Base-by-base conservation (phyloP, 2,329 filamentous ascomycete genomes). In the Pseudogymnoascus pannorum region DNA sequence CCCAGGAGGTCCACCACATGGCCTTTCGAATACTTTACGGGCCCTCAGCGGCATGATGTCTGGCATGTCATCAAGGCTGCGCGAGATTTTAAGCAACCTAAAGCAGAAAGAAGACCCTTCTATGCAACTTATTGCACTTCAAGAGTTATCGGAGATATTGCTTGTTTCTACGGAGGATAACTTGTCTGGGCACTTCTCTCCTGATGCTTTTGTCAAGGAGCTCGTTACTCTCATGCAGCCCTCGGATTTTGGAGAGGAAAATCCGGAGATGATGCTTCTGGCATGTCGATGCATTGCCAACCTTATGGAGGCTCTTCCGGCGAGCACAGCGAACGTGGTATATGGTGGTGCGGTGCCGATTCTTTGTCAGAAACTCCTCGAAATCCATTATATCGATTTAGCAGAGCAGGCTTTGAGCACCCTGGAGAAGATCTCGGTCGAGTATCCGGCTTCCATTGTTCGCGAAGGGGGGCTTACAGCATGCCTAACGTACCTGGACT, bases 381-480 rank as follows among this genome's bases (percentile, higher is more conserved):
- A 97, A 75, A 97, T 97, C 51, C 88, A 93, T 64, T 99, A 93
- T 73, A 99, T 99, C 72, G 94, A 99, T 74, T 80, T 99, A 60
- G 95, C 95, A 36, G 94, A 99, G 76, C 95, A 99, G 77, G 92
- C 94, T 62, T 78, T 99, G 58, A 99, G 92, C 77, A 99, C 94
- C 0, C 79, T 99, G 60, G 92, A 97, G 72, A 99, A 97, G 76
- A 97, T 99, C 58, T 99, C 94, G 0, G 86, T 93, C 61, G 94
- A 99, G 72, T 99, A 96, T 71, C 94, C 94, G 1, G 87, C 89
- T 3, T 92, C 91, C 61, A 99, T 99, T 68, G 94, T 99, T 48
- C 89, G 92, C 59, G 94, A 97, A 76, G 95, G 94, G 57, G 94
- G 94, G 9, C 79, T 99, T 65, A 96, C 91, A 1, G 94, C 94